Evolutionary conservation across 495 filamentous ascomycete genomes (phyloP).

Genomic region (Terfezia claveryi): DNA sequence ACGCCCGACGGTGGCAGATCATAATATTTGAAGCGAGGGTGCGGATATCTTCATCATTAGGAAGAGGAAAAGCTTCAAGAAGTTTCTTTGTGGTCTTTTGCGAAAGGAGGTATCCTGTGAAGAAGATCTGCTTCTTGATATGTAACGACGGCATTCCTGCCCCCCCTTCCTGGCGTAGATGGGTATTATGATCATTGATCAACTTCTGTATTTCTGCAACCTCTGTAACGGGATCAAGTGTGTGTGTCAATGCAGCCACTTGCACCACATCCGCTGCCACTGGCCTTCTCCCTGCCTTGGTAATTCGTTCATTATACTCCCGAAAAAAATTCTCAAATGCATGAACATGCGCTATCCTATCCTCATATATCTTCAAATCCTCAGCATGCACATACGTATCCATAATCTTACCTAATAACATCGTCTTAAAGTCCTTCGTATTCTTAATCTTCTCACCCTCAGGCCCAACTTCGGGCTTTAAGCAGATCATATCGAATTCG

Average conservation of each 20-base stretch:
- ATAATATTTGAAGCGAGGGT: constrained; percentile 77
- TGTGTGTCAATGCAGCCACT: constrained; percentile 32
- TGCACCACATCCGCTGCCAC: constrained; percentile 66
- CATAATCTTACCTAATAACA: constrained; percentile 54
- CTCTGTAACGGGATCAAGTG: constrained; percentile 65
- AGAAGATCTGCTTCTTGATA: constrained; percentile 75
- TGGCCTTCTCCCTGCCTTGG: constrained; percentile 28
- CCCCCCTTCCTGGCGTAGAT: constrained; percentile 22
- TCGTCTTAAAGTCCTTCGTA: constrained; percentile 77
- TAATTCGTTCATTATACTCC: constrained; percentile 31
- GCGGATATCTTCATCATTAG: constrained; percentile 43
- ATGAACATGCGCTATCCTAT: constrained; percentile 40
- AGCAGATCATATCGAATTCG: constrained; percentile 66
- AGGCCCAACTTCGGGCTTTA: constrained; percentile 72
- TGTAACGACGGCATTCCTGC: constrained; percentile 25
- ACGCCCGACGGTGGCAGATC: constrained; percentile 54
- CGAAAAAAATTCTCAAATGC: constrained; percentile 64
- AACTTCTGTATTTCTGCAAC: constrained; percentile 67
- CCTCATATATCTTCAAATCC: constrained; percentile 57
- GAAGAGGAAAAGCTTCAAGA: constrained; percentile 40
- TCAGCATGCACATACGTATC: constrained; percentile 63
- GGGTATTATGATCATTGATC: constrained; percentile 63
- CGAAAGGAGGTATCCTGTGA: constrained; percentile 78
- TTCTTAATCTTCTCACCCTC: constrained; percentile 47
- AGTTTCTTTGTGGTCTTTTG: constrained; percentile 45